These are phyloP conservation scores for Ceratocystis cubensis DNA, from an alignment of 2,329 filamentous ascomycete genomes.

Conservation along the genomic window DNA sequence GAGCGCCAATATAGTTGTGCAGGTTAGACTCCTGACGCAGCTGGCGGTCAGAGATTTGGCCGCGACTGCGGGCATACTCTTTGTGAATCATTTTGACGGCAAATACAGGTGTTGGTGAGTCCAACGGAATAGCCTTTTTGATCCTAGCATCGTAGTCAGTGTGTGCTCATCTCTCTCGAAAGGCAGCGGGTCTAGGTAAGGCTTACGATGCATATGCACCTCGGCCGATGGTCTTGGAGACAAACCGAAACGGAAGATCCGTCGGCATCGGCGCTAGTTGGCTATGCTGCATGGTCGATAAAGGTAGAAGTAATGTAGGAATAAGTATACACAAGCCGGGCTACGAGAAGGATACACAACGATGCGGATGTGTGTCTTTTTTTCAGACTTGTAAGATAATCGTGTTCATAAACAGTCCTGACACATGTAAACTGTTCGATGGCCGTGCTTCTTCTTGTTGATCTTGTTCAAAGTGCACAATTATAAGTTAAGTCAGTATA, in stretches of 20 bases:
- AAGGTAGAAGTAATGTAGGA: background rate
- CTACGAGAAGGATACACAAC: background rate
- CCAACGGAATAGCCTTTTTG: slow-evolving; percentile 76
- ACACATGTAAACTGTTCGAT: no score
- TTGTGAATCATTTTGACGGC: slow-evolving; percentile 99
- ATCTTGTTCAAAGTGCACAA: background rate
- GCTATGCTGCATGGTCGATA: slow-evolving; percentile 36
- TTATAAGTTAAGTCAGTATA: background rate
- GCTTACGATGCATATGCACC: slow-evolving; percentile 91
- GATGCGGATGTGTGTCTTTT: background rate
- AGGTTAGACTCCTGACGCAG: slow-evolving; percentile 83
- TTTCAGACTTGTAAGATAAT: background rate
- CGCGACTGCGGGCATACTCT: slow-evolving; percentile 78
- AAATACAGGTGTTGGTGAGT: slow-evolving; percentile 62
- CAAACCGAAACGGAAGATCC: slow-evolving; percentile 81
- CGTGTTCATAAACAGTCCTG: background rate
- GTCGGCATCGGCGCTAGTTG: slow-evolving; percentile 76
- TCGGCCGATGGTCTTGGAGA: slow-evolving; percentile 92
- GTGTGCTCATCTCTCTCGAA: background rate
- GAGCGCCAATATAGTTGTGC: slow-evolving; percentile 76
- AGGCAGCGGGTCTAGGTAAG: slow-evolving; percentile 4
- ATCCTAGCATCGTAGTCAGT: slow-evolving; percentile 44
- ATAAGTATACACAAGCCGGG: background rate
- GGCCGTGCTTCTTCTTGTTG: background rate
- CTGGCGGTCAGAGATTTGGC: slow-evolving; percentile 78